Percentiles rank a stretch among this genome's conserved stretches.
Evolutionary conservation across 192 early-diverging fungal genomes (phyloP).

Genomic region (Radiomyces spectabilis): DNA sequence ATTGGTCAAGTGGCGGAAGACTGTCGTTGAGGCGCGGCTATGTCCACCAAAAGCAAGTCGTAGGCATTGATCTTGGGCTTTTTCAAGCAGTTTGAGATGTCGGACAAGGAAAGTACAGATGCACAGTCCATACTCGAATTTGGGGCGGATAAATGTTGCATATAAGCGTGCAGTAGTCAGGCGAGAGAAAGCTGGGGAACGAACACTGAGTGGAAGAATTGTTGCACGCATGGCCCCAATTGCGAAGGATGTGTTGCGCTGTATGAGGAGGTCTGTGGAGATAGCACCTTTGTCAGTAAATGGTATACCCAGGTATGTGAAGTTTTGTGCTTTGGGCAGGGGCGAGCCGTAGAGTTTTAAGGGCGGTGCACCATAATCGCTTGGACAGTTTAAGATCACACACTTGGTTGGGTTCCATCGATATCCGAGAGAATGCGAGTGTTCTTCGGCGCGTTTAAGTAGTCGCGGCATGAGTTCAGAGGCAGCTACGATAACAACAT

Average conservation of each 20-base stretch:
- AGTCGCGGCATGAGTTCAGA: not conserved
- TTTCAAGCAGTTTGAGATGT: not conserved
- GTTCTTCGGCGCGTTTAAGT: not conserved
- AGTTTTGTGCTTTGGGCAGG: not conserved
- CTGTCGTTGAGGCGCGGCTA: no score
- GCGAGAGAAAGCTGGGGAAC: not conserved
- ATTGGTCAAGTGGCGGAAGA: no score
- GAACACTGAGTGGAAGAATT: not conserved
- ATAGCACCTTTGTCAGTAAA: not conserved
- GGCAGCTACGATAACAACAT: constrained; percentile 1
- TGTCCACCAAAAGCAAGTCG: not conserved
- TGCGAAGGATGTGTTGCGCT: no score
- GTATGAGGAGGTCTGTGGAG: not conserved
- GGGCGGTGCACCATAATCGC: no score
- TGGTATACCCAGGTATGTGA: constrained; percentile 8
- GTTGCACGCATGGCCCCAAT: no score
- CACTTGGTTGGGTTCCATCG: constrained; percentile 15
- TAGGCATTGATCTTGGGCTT: not conserved
- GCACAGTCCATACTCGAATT: no score
- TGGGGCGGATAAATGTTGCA: no score
- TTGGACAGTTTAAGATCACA: not conserved
- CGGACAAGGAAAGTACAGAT: not conserved
- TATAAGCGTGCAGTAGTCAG: no score
- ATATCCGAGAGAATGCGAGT: not conserved
- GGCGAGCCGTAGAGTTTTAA: not conserved